Percentiles rank a stretch among this genome's conserved stretches.
These are phyloP conservation scores for Xylaria grammica DNA, from an alignment of 495 filamentous ascomycete species.

Conservation along the genomic window DNA sequence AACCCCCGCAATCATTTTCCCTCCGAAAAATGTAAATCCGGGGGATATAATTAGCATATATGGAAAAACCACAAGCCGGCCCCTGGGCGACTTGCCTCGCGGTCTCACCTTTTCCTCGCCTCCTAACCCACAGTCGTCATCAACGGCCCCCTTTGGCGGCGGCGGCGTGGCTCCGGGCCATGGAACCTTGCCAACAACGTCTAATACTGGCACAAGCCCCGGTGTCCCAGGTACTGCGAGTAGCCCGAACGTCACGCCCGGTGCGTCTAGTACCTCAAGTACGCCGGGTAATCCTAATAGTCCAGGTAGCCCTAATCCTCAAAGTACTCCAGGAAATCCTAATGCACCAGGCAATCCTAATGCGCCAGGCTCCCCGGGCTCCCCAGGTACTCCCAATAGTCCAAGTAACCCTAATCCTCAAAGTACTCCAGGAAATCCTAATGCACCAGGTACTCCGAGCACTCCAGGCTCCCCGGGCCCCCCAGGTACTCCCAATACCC, in stretches of 20 bases:
- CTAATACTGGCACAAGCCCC: constrained; percentile 15
- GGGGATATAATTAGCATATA: constrained; percentile 25
- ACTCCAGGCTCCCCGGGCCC: background rate
- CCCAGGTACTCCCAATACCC: background rate
- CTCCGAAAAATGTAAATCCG: constrained; percentile 27
- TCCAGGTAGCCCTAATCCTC: background rate
- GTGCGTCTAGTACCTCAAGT: background rate
- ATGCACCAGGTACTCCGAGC: background rate
- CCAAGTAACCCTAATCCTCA: background rate
- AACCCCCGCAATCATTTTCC: constrained; percentile 25
- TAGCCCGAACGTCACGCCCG: background rate
- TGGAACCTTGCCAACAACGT: constrained; percentile 6
- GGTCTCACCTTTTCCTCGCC: constrained; percentile 20
- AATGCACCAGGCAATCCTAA: background rate
- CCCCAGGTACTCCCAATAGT: background rate
- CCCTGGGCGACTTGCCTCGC: constrained; percentile 29
- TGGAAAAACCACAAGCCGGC: constrained; percentile 25
- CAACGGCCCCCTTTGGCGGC: constrained; percentile 21
- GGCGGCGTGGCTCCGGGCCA: constrained; percentile 23
- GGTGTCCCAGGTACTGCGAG: background rate
- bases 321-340: constrained; percentile 5
- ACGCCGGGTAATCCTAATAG: background rate
- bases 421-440: constrained; percentile 3
- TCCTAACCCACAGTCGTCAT: constrained; percentile 13
- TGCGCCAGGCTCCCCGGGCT: background rate